Evolutionary conservation across 2,329 filamentous ascomycete genomes (phyloP).

Genomic region (Apiospora arundinis): DNA sequence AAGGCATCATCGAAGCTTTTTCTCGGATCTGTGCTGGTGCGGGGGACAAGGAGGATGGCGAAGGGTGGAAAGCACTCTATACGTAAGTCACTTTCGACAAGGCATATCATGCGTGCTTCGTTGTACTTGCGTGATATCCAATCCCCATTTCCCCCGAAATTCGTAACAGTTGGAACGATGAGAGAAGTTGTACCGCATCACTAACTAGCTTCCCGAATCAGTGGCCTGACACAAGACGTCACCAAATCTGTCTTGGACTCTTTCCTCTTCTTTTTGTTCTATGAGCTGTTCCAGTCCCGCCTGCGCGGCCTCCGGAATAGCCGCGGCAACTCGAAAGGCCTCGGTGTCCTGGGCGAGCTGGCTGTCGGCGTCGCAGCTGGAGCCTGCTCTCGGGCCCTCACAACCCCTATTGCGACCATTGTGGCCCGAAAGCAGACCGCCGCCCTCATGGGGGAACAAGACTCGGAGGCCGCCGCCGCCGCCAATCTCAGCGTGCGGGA

Average conservation of each 20-base stretch:
- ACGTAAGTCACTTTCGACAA: slow-evolving; percentile 34
- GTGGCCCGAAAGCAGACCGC: slow-evolving; percentile 83
- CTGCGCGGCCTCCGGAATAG: slow-evolving; percentile 26
- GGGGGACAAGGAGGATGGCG: slow-evolving; percentile 58
- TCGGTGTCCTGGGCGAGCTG: slow-evolving; percentile 75
- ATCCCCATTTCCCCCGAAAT: not conserved
- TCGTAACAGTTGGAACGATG: not conserved
- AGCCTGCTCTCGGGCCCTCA: slow-evolving; percentile 75
- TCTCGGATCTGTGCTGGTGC: slow-evolving; percentile 65
- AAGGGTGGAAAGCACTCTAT: slow-evolving; percentile 75
- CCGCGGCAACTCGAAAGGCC: slow-evolving; percentile 34
- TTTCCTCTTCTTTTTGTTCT: slow-evolving; percentile 87
- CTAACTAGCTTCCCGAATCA: not conserved
- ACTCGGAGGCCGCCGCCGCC: slow-evolving; percentile 32
- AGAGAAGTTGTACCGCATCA: not conserved
- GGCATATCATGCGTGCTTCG: not conserved
- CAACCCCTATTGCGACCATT: slow-evolving; percentile 81
- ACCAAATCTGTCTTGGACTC: slow-evolving; percentile 75
- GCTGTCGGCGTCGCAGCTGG: slow-evolving; percentile 76
- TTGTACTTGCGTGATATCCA: not conserved
- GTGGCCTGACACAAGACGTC: slow-evolving; percentile 53
- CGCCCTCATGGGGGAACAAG: slow-evolving; percentile 39
- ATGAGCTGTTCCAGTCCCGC: slow-evolving; percentile 58
- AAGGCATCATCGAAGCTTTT: slow-evolving; percentile 71
- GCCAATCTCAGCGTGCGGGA: slow-evolving; percentile 53